Evolutionary conservation across 163 green algal species (phyloP).

Genomic region (Coccomyxa subellipsoidea): DNA sequence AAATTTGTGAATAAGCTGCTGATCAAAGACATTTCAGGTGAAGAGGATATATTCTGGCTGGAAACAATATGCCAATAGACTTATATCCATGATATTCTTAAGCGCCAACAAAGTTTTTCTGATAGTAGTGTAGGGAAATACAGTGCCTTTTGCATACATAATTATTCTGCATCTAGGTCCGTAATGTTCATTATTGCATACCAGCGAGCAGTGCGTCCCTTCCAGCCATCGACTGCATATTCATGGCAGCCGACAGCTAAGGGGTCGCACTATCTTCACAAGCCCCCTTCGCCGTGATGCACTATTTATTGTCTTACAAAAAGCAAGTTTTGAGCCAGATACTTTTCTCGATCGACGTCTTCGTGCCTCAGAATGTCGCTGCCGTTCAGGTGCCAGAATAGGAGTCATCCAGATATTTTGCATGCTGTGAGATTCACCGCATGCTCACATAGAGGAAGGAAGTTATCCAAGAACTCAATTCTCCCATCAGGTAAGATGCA

Average conservation of each 20-base stretch:
- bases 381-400: neutral
- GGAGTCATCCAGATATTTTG: neutral
- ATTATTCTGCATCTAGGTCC: neutral
- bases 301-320: neutral
- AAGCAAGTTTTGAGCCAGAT: neutral
- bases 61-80: neutral
- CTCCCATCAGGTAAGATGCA: too few relatives aligned
- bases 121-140: neutral
- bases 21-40: too few relatives aligned
- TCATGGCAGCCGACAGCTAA: neutral
- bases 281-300: neutral
- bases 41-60: too few relatives aligned
- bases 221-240: neutral
- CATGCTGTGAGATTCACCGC: neutral
- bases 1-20: too few relatives aligned
- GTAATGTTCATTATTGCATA: neutral
- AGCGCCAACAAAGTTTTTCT: neutral
- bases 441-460: too few relatives aligned
- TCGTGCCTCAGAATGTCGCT: neutral
- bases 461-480: too few relatives aligned
- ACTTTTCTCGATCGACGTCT: neutral
- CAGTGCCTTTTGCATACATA: neutral
- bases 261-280: neutral
- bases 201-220: neutral
- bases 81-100: neutral